These are phyloP conservation scores for Backusella australiensis DNA, from an alignment of 192 early-diverging fungal species.

Conservation along the genomic window DNA sequence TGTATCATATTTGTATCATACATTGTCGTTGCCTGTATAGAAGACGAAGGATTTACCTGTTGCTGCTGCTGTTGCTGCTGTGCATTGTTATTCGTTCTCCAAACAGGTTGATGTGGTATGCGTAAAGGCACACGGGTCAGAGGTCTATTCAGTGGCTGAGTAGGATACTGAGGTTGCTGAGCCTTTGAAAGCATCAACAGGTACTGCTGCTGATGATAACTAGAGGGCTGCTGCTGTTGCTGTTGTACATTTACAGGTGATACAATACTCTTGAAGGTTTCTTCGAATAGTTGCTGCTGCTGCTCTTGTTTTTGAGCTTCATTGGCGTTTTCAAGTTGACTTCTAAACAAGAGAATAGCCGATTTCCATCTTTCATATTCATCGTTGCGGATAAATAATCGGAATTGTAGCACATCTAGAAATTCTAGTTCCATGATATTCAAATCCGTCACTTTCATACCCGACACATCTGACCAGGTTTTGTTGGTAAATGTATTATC, in stretches of 20 bases:
- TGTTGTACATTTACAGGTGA: conserved; percentile 19
- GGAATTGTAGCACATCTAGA: conserved; percentile 69
- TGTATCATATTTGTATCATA: not conserved
- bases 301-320: conserved; percentile 30
- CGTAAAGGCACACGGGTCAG: conserved; percentile 32
- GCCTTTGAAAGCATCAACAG: conserved; percentile 30
- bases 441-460: conserved; percentile 78
- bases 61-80: not conserved
- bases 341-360: conserved; percentile 41
- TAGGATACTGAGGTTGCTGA: conserved; percentile 34
- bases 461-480: conserved; percentile 85
- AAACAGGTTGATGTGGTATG: conserved; percentile 31
- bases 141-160: conserved; percentile 25
- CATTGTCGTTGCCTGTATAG: not conserved
- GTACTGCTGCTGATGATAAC: conserved; percentile 20
- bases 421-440: conserved; percentile 86
- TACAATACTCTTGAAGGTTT: conserved; percentile 22
- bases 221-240: conserved; percentile 17
- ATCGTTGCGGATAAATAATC: conserved; percentile 62
- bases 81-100: conserved; percentile 2
- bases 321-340: conserved; percentile 27
- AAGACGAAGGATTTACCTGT: not conserved
- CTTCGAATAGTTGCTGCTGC: conserved; percentile 29
- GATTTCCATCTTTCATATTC: conserved; percentile 74
- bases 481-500: conserved; percentile 91